phyloP scores from a whole-genome alignment of 2,329 filamentous ascomycete species.

The Fusarium sp. region DNA sequence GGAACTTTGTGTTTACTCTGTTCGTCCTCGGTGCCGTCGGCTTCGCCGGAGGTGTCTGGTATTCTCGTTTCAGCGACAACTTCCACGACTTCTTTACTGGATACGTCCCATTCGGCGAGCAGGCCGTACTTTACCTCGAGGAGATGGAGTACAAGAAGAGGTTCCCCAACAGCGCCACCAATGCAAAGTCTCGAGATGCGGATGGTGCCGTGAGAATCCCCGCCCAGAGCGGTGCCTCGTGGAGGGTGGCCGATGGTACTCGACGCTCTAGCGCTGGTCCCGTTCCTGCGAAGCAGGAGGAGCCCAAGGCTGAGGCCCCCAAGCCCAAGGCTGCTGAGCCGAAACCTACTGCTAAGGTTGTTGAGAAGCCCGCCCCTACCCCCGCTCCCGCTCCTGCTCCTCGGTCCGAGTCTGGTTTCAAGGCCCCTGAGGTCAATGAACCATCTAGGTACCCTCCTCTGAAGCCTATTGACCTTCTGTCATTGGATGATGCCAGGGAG shows the following conservation, averaged over 20 bases:
- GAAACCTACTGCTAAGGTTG: constrained; percentile 44
- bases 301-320: constrained; percentile 49
- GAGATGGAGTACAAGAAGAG: constrained; percentile 92
- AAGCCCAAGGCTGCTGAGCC: constrained; percentile 43
- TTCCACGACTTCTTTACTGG: constrained; percentile 99
- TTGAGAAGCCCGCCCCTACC: constrained; percentile 50
- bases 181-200: constrained; percentile 63
- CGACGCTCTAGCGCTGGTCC: constrained; percentile 72
- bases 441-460: constrained; percentile 73
- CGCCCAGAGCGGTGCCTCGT: constrained; percentile 86
- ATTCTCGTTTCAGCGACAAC: constrained; percentile 93
- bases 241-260: constrained; percentile 76
- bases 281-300: constrained; percentile 49
- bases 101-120: constrained; percentile 94
- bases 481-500: constrained; percentile 81
- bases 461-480: constrained; percentile 81
- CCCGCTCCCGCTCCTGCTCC: constrained; percentile 38
- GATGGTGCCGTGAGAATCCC: constrained; percentile 85
- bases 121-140: constrained; percentile 94
- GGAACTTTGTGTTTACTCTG: constrained; percentile 81
- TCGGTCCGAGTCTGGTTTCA: constrained; percentile 53
- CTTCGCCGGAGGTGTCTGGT: constrained; percentile 91
- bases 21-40: constrained; percentile 80
- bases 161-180: constrained; percentile 69
- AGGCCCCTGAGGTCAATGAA: constrained; percentile 73